Conservation (phyloP, 2,329 filamentous ascomycete genomes). For the Fusarium humuli region DNA sequence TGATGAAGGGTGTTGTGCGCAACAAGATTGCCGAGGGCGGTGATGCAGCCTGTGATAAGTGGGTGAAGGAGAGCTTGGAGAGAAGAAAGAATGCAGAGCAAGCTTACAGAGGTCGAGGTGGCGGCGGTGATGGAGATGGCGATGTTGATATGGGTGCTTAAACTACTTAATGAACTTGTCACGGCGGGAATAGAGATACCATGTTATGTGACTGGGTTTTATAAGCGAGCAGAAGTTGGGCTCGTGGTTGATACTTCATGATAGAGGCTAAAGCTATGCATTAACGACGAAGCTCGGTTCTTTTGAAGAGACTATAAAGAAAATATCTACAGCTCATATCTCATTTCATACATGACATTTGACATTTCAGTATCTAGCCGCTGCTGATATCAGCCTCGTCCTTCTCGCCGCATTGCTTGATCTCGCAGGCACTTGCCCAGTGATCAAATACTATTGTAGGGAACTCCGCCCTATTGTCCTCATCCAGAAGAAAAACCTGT, state of each 20-base stretch:
- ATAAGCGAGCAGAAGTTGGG: constrained; percentile 1
- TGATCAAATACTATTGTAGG: background rate
- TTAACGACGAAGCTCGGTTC: background rate
- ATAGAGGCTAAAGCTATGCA: background rate
- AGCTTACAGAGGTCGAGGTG: constrained; percentile 47
- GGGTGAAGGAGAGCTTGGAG: constrained; percentile 76
- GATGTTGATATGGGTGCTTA: constrained; percentile 58
- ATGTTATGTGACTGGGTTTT: constrained; percentile 6
- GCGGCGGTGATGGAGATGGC: constrained; percentile 53
- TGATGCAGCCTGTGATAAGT: constrained; percentile 74
- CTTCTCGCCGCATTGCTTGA: background rate
- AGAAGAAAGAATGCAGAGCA: constrained; percentile 60
- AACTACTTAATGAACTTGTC: constrained; percentile 8
- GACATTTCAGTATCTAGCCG: constrained; percentile 11
- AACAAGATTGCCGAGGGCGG: constrained; percentile 76
- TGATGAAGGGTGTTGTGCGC: constrained; percentile 86
- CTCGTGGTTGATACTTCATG: background rate
- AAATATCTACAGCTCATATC: constrained; percentile 6
- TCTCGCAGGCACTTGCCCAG: background rate
- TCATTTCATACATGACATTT: constrained; percentile 32
- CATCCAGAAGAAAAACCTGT: constrained; percentile 21
- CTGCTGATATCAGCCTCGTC: background rate
- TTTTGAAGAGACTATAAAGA: background rate
- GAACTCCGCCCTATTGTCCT: background rate
- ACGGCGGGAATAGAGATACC: constrained; percentile 16